Evolutionary conservation across 73 alveolate species (phyloP).

Genomic region (Paramecium sonneborni): DNA sequence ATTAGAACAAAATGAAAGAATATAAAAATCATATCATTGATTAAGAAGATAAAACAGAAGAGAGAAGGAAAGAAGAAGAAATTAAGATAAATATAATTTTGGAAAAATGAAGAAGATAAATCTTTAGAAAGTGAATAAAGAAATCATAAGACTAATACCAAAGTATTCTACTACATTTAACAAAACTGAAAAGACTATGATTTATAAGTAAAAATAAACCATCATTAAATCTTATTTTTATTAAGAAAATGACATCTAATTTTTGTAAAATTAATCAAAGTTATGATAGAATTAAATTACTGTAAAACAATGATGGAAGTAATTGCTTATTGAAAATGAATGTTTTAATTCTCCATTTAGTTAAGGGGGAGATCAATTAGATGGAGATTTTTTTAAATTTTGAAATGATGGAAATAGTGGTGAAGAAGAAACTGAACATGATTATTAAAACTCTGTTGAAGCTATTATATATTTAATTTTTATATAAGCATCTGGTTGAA

Average conservation of each 20-base stretch:
- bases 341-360: conserved; percentile 46
- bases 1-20: not conserved
- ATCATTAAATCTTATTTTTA: not conserved
- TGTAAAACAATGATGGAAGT: conserved; percentile 31
- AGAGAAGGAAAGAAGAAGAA: conserved; percentile 49
- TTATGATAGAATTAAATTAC: conserved; percentile 45
- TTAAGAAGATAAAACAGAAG: conserved; percentile 25
- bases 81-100: not conserved
- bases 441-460: not conserved
- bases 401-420: conserved; percentile 49
- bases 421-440: conserved; percentile 27
- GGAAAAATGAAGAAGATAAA: not conserved
- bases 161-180: conserved; percentile 1
- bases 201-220: not conserved
- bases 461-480: not conserved
- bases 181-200: conserved; percentile 45
- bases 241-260: conserved; percentile 30
- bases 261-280: not conserved
- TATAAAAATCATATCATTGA: not conserved
- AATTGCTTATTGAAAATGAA: conserved; percentile 1
- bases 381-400: conserved; percentile 62
- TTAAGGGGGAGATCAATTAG: conserved; percentile 60
- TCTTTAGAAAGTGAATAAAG: conserved; percentile 23
- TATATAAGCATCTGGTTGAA: not conserved
- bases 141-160: not conserved